Base-by-base conservation (phyloP, 169 alveolate species). In the Perkinsus marinus region DNA sequence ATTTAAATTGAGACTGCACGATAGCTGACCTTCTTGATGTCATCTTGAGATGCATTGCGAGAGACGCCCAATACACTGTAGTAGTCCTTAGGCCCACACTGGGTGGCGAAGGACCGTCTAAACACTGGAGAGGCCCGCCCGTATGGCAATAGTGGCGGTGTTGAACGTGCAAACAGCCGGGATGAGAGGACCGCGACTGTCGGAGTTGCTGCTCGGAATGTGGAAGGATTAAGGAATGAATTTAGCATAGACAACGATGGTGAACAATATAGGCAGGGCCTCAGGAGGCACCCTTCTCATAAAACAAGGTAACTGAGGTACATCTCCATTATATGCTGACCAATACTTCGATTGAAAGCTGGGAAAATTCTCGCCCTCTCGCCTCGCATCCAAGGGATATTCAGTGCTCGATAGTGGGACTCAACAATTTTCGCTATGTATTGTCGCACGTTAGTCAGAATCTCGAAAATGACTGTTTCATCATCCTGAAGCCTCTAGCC, bases 31-130 rank as follows among this genome's bases (percentile, higher is more conserved):
- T 57, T 57, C 34, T 57, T 57, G 34, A 57, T 57, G 34, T 57
- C 79, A 57, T 57, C 79, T 57, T 57, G 79, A 16, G 79, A 57
- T 6, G 79, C 79, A 16, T 57, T 57, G 41, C 95, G 68, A 0
- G 95, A 39, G 39, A 97, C 93, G 16, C 97, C 97, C 91, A 97
- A 92, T 5, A 93, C 92, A 79, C 93, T 93, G 89, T 96, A 97
- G 91, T 95, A 95, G 93, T 97, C 97, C 92, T 94, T 91, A 0
- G 93, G 90, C n/a, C 90, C 93, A 2, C 36, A 57, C 79, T 57
- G 79, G 37, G 79, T 57, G 79, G 79, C 79, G 22, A 57, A 57
- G 79, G 79, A 57, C 79, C 79, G 26, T 57, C 79, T 57, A 30
- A 57, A 57, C 26, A 26, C 79, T 26, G 79, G 79, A 2, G 79